Evolutionary conservation across 108 stramenopile species (phyloP).

Genomic region (Fistulifera pelliculosa): DNA sequence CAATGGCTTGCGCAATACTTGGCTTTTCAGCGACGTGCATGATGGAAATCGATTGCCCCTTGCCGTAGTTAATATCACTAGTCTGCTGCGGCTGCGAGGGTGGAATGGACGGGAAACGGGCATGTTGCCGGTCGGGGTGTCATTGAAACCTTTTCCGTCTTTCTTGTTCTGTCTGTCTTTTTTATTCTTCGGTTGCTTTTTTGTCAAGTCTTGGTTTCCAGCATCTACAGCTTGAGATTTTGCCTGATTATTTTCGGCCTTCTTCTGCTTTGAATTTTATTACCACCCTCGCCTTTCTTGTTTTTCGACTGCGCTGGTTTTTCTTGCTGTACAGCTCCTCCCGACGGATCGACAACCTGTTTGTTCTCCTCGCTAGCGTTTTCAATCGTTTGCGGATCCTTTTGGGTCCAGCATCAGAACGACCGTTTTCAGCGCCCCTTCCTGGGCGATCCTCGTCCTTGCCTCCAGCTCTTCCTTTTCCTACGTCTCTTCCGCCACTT

Average conservation of each 20-base stretch:
- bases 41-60: slow-evolving; percentile 53
- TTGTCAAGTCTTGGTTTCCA: slow-evolving; percentile 4
- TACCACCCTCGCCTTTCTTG: neutral
- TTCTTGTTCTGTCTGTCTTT: slow-evolving; percentile 8
- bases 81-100: slow-evolving; percentile 80
- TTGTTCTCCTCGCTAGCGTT: no score
- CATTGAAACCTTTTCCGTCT: slow-evolving; percentile 8
- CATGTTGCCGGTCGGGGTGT: neutral
- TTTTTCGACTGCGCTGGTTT: neutral
- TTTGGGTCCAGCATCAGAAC: neutral
- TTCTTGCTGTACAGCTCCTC: neutral
- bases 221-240: neutral
- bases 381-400: neutral
- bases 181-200: slow-evolving; percentile 6
- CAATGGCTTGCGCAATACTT: slow-evolving; percentile 77
- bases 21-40: slow-evolving; percentile 84
- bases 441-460: neutral
- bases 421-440: neutral
- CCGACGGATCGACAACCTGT: no score
- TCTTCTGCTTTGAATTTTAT: slow-evolving; percentile 1
- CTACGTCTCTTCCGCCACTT: neutral
- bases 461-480: neutral
- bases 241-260: slow-evolving; percentile 9
- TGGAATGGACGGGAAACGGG: slow-evolving; percentile 31
- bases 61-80: slow-evolving; percentile 64